Conservation (phyloP, 2,329 filamentous ascomycete genomes). For the Thermothelomyces thermophilus region DNA sequence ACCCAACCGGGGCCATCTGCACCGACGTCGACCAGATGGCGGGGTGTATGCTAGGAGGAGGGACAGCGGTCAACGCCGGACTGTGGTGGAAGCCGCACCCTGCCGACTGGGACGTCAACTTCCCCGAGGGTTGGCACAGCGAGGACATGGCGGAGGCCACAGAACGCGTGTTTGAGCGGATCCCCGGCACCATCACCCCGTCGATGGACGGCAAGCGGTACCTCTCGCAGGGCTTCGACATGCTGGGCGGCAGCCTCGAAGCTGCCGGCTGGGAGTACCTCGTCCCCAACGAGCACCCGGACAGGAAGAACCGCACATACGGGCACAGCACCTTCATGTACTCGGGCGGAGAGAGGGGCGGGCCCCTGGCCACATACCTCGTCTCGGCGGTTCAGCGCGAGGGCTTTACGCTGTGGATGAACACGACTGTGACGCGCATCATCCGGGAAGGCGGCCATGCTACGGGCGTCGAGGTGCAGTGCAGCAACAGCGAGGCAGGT, state of each 20-base stretch:
- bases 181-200: conserved; percentile 60
- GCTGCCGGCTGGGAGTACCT: conserved; percentile 57
- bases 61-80: conserved; percentile 59
- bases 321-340: conserved; percentile 62
- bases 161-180: conserved; percentile 58
- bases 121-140: conserved; percentile 63
- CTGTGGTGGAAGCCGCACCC: conserved; percentile 49
- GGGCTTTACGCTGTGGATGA: conserved; percentile 62
- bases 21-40: conserved; percentile 66
- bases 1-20: conserved; percentile 58
- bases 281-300: conserved; percentile 52
- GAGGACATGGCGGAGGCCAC: conserved; percentile 54
- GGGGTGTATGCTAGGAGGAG: conserved; percentile 63
- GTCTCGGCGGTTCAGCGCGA: conserved; percentile 35
- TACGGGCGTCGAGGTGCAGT: conserved; percentile 61
- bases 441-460: conserved; percentile 56
- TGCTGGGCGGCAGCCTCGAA: conserved; percentile 52
- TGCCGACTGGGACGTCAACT: conserved; percentile 63
- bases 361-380: conserved; percentile 65
- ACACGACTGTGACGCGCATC: conserved; percentile 59
- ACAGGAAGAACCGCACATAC: conserved; percentile 59
- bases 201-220: conserved; percentile 61
- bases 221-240: conserved; percentile 56
- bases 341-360: conserved; percentile 57
- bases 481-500: conserved; percentile 36